Base-by-base conservation (phyloP, 805 yeast species). In the Wickerhamiella azymoides region DNA sequence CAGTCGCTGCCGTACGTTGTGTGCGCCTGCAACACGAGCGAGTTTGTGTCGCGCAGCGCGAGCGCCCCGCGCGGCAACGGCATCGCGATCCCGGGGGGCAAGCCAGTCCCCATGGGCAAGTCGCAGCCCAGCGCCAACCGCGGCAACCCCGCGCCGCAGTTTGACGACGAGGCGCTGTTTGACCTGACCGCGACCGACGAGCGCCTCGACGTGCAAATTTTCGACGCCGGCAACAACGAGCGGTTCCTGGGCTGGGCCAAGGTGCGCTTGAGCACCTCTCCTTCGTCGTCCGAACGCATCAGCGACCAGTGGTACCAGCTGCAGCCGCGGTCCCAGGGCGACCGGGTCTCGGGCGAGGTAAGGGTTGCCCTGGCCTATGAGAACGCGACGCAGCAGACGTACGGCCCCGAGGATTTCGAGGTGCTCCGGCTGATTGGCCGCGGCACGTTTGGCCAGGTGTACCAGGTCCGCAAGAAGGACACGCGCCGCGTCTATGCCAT, bases 371-470 rank as follows among this genome's bases (percentile, higher is more conserved):
- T 88, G 72, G 78, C 77, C 52, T 89, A 79, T 63, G 76, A 76
- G 40, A 67, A 76, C 30, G 77, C 82, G 17, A 68, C 76, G 43
- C 80, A 83, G 62, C 76, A 77, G 55, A 84, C 80, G 54, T 51
- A 53, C 58, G 95, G 96, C 1, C 98, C 98, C 5, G 80, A 80
- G 43, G 97, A 92, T 64, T 92, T 92, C 63, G 95, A 88, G 62
- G 85, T 89, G 14, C 73, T 92, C 56, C 73, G 96, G 58, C 69
- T 89, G 45, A 69, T 89, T 50, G 98, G 98, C 50, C 86, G 85
- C 61, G 98, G 98, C 46, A 92, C 97, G 1, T 89, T 89, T 69
- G 98, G 98, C 27, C 95, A 85, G 67, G 98, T 89, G 32, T 92
- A 81, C 65, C 98, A 92, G 67, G 98, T 92, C 38, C 78, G 81